Evolutionary conservation across 106 monocot genomes (phyloP), one percentile per base, ranked within the genome.

Genomic region (Chionographis japonica): DNA sequence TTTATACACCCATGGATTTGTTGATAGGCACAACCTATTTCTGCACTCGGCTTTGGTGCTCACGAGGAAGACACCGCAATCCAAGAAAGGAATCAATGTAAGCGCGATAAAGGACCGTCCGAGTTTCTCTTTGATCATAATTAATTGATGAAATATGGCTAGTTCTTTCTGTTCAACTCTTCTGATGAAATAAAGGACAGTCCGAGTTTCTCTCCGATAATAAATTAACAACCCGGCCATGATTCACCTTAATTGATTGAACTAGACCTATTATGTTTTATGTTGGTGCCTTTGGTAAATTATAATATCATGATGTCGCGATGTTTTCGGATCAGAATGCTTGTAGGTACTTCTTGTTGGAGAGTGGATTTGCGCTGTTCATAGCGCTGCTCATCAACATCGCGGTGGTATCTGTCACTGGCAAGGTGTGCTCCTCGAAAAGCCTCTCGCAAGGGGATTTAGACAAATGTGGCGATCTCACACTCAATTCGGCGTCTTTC

Each of bases 341-440:
- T 4, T 78, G 88, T 63, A 84, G 65, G n/a, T 83, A 78, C 74
- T 83, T 88, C 65, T 72, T 88, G 0, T 40, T 77, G 67, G 88
- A 88, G 67, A 83, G 88, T 35, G 80, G 74, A 17, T 88, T 88
- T 59, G 84, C 88, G 6, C 43, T 88, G 61, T 74, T 69, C 8
- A 71, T 88, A 15, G 84, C 88, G 5, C 46, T 84, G 67, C 74
- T 88, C 11, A 84, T 88, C 66, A 88, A 88, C 75, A 78, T 88
- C 58, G 73, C 88, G 0, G 80, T 88, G 13, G 61, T 87, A 10
- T 80, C 83, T 3, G 87, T 87, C 60, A 63, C 83, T 38, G 87
- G 87, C 27, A 76, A 70, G 3, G 80, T 80, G 2, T 87, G 87
- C 62, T 18, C 55, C 46, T 60, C 73, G 7, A 20, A 37, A 17